Base-by-base conservation (phyloP, 2,329 filamentous ascomycete genomes). In the Trichoderma sp. region DNA sequence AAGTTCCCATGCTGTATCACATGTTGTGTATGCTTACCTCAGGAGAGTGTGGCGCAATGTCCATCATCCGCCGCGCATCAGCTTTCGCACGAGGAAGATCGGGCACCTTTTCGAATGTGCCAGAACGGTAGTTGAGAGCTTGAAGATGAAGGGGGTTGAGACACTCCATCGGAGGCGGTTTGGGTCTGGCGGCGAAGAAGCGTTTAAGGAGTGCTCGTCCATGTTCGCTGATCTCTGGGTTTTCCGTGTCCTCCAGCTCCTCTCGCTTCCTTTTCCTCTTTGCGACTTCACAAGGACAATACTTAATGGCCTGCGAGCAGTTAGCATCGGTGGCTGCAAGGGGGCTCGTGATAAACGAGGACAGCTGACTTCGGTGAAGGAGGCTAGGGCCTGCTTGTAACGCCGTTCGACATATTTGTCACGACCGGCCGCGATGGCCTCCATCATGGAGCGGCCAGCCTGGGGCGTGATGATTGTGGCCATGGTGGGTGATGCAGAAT, bases 51-150 rank as follows among this genome's bases (percentile, higher is more conserved):
- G 79, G 79, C 6, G 78, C 76, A 48, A 81, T 72, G 62, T 80
- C 77, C 19, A 81, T 67, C 24, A 81, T 75, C 78, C 79, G 80
- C 68, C 78, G 76, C 9, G 79, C 79, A 62, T 80, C 78, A 41
- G 68, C 73, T 65, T 71, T 73, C 15, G 79, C 79, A 26, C 76
- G 74, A 5, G 73, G 74, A 2, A 80, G 70, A 62, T 79, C 74
- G 7, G 71, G 69, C 44, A 80, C 69, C 24, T 74, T 74, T 64
- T 80, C 77, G 63, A 78, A 79, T 0, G 76, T 77, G 2, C 77
- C 78, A 19, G 78, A 77, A 4, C 78, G 73, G 63, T 79, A 78
- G 68, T 80, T 78, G 12, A 81, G 70, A 3, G 78, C 78, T 64
- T 77, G 74, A 45, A 80, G 73, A 59, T 81, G 79, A 9, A 74